Base-by-base conservation (phyloP, 768 basidiomycete genomes). In the Xerocomellus chrysenteron region DNA sequence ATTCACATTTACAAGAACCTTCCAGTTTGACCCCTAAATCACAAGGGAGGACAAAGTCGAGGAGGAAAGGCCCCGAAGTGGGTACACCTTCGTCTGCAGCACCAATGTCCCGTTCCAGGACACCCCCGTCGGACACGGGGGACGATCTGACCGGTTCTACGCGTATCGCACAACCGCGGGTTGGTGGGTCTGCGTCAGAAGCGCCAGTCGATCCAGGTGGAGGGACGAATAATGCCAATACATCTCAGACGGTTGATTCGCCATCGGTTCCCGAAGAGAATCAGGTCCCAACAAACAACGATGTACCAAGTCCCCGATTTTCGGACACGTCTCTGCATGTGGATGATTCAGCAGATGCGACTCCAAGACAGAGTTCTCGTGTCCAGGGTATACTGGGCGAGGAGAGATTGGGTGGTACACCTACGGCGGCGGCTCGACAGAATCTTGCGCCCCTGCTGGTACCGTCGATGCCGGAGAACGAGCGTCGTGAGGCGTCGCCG, bases 181-280 rank as follows among this genome's bases (percentile, higher is more conserved):
- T 12, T 11, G 40, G 45, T 0, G 48, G 45, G 40, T 53, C 54
- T 19, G 30, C 10, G 24, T 55, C 60, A 2, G 64, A 68, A 41
- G 44, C 26, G 4, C 44, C 11, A 13, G 59, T 52, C 37, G 68
- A 69, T 61, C 68, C 68, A 2, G 62, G 65, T 40, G 68, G 64
- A 41, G 60, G 48, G 41, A 46, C 35, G 28, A 57, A 32, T 24
- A 33, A 36, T 32, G 2, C 43, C 24, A 44, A 19, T 49, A 40
- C 32, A 16, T 48, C 56, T 14, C 61, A 52, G 33, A 43, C 47
- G 0, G 41, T 51, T 2, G 63, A 67, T 49, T 57, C 54, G 16
- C 46, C 39, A 14, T 41, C 46, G 5, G 39, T 36, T 24, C 24
- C 45, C 13, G 47, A 54, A 17, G 32, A 5, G 2, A 50, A 58